A percentile compares a stretch with the other conserved stretches of the same genome.
Evolutionary conservation across 345 rosid species (phyloP).

Genomic region (Microcos paniculata): DNA sequence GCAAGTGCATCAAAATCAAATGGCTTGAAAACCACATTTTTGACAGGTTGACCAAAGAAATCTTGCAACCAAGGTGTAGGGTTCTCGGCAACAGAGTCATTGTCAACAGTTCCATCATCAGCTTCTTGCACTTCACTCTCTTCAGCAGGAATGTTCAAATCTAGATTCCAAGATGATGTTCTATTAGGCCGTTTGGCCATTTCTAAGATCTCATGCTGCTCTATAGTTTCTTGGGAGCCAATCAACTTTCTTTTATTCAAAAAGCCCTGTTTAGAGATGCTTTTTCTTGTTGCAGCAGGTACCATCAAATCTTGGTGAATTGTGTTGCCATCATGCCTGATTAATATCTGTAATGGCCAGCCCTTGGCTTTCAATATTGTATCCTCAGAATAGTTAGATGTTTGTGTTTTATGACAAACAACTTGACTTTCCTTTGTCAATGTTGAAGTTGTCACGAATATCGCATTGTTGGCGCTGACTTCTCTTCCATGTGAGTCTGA

Average conservation of each 20-base stretch:
- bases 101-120: slow-evolving; percentile 23
- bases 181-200: slow-evolving; percentile 43
- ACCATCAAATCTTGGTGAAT: slow-evolving; percentile 6
- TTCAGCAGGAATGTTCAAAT: slow-evolving; percentile 73
- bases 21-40: slow-evolving; percentile 48
- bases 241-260: slow-evolving; percentile 54
- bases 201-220: slow-evolving; percentile 28
- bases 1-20: slow-evolving; percentile 57
- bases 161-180: slow-evolving; percentile 39
- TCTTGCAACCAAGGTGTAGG: slow-evolving; percentile 51
- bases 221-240: slow-evolving; percentile 29
- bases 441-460: slow-evolving; percentile 53
- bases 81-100: slow-evolving; percentile 32
- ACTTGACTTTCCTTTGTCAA: slow-evolving; percentile 14
- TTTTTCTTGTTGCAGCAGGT: background rate
- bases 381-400: slow-evolving; percentile 44
- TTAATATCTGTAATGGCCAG: slow-evolving; percentile 43
- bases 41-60: slow-evolving; percentile 33
- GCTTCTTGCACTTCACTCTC: slow-evolving; percentile 35
- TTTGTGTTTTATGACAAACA: slow-evolving; percentile 1
- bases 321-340: slow-evolving; percentile 30
- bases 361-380: slow-evolving; percentile 45
- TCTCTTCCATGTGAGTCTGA: slow-evolving; percentile 68
- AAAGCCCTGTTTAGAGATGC: slow-evolving; percentile 7
- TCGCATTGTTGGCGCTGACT: slow-evolving; percentile 50